phyloP scores from a whole-genome alignment of 2,329 filamentous ascomycete genomes.

The Neonectria ditissima region DNA sequence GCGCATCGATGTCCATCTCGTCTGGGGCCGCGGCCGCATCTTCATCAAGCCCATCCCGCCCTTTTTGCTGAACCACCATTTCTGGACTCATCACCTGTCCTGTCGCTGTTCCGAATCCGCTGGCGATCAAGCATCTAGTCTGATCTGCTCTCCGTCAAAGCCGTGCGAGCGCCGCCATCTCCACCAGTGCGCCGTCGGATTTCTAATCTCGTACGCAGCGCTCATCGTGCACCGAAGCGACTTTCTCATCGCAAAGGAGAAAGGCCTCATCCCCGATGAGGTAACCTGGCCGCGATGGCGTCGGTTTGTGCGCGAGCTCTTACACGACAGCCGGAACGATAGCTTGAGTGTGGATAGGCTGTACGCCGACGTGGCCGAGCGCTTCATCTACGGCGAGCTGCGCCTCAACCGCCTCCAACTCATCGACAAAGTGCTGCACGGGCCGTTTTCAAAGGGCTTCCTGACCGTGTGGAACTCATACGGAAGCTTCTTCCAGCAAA shows the following conservation, averaged over 20 bases:
- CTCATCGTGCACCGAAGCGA: conserved; percentile 19
- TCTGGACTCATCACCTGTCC: conserved; percentile 51
- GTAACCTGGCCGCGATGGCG: conserved; percentile 20
- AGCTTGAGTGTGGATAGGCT: conserved; percentile 9
- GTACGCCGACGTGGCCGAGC: conserved; percentile 19
- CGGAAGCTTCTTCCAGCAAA: conserved; percentile 55
- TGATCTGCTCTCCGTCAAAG: not conserved
- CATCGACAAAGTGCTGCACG: conserved; percentile 21
- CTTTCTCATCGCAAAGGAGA: conserved; percentile 8
- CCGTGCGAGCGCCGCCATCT: conserved; percentile 8
- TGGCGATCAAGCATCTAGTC: not conserved
- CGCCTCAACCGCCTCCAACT: conserved; percentile 23
- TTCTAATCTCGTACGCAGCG: conserved; percentile 21
- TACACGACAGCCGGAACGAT: not conserved
- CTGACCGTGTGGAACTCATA: conserved; percentile 49
- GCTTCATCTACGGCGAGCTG: conserved; percentile 31
- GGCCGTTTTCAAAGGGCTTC: conserved; percentile 38
- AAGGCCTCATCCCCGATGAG: conserved; percentile 15
- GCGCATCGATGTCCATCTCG: conserved; percentile 53
- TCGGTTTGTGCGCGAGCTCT: conserved; percentile 10
- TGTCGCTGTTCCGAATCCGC: conserved; percentile 2
- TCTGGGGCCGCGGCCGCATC: conserved; percentile 54
- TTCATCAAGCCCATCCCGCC: conserved; percentile 55
- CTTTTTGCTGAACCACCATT: conserved; percentile 52
- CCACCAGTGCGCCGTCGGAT: conserved; percentile 16